Conservation (phyloP, 2,329 filamentous ascomycete species). For the Emergomyces orientalis region DNA sequence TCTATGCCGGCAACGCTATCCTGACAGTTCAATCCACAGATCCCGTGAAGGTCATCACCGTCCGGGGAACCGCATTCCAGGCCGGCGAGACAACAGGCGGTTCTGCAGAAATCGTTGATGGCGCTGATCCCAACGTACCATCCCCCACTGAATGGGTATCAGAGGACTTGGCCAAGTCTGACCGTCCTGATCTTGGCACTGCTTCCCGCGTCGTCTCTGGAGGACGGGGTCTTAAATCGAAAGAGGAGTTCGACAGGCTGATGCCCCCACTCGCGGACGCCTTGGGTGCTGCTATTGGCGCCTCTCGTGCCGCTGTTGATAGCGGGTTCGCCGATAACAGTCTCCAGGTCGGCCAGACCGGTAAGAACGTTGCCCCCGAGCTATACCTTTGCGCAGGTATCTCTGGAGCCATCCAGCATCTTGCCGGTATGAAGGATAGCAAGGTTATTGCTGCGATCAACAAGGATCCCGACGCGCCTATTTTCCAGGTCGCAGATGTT, state of each 20-base stretch:
- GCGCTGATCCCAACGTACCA: conserved; percentile 70
- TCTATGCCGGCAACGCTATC: conserved; percentile 96
- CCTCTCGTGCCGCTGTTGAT: conserved; percentile 89
- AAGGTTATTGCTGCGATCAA: conserved; percentile 99
- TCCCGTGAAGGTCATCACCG: conserved; percentile 75
- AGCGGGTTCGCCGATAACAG: conserved; percentile 98
- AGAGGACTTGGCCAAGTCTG: conserved; percentile 84
- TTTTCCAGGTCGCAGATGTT: conserved; percentile 96
- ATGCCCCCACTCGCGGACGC: conserved; percentile 90
- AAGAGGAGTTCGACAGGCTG: conserved; percentile 89
- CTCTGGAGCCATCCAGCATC: conserved; percentile 92
- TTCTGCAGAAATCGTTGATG: conserved; percentile 67
- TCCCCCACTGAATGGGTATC: conserved; percentile 78
- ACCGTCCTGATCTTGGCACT: conserved; percentile 87
- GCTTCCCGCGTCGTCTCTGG: conserved; percentile 85
- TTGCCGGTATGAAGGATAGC: conserved; percentile 99
- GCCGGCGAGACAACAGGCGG: conserved; percentile 62
- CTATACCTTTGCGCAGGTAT: conserved; percentile 94
- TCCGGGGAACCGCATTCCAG: conserved; percentile 86
- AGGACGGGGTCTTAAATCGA: conserved; percentile 90
- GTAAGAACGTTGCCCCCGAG: conserved; percentile 95
- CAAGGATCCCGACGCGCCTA: conserved; percentile 93
- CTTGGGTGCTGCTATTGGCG: conserved; percentile 89
- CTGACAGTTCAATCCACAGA: conserved; percentile 89
- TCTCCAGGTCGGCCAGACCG: conserved; percentile 94